Conservation (phyloP, 352 stramenopile species). For the Pythium brachiatum region DNA sequence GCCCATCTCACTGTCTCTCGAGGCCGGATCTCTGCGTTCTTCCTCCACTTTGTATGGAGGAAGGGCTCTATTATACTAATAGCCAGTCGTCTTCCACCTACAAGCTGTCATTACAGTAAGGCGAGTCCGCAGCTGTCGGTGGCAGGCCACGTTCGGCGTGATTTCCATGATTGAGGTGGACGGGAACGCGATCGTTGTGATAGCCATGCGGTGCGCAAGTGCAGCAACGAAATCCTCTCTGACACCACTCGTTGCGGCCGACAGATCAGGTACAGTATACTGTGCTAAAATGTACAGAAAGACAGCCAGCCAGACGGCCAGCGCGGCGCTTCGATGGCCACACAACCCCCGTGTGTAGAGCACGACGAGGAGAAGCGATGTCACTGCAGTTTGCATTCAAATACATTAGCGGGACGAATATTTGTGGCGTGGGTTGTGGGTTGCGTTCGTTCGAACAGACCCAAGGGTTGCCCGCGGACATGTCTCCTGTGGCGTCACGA, state of each 20-base stretch:
- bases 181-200: background rate
- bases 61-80: too few species aligned
- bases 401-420: too few species aligned
- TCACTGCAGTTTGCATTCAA: too few species aligned
- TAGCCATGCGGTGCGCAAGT: background rate
- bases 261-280: too few species aligned
- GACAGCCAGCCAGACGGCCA: background rate
- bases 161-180: conserved; percentile 2
- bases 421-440: too few species aligned
- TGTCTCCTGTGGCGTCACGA: too few species aligned
- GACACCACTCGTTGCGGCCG: background rate
- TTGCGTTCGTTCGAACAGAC: too few species aligned
- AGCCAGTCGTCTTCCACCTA: conserved; percentile 1
- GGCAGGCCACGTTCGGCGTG: background rate
- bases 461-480: too few species aligned
- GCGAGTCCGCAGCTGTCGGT: background rate
- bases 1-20: background rate
- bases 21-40: background rate
- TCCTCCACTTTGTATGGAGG: too few species aligned
- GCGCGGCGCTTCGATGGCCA: background rate
- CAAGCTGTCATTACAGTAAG: conserved; percentile 1
- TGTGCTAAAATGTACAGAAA: background rate
- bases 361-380: background rate
- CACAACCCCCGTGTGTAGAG: background rate
- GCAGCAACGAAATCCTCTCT: background rate